Base-by-base conservation (phyloP, 2,329 filamentous ascomycete genomes). In the Pseudocercospora pini-densiflorae region DNA sequence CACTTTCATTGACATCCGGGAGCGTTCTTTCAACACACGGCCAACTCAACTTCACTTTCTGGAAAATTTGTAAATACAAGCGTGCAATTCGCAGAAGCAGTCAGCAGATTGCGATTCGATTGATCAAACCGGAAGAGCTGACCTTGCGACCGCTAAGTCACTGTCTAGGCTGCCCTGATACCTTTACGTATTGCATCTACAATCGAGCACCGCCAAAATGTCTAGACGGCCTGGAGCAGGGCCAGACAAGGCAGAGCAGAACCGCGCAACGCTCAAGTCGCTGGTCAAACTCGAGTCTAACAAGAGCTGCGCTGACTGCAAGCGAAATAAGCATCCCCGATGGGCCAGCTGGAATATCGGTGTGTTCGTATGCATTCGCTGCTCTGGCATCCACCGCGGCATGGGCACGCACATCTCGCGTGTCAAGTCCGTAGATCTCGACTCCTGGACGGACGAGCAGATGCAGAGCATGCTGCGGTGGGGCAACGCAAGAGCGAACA, bases 281-380 rank as follows among this genome's bases (percentile, higher is more conserved):
- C 87, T 99, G 73, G 85, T 98, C 79, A 99, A 98, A 83, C 84
- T 99, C 73, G 94, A 98, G 77, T 84, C 89, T 69, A 99, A 99
- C 84, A 99, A 99, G 85, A 89, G 92, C 78, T 99, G 95, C 85
- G 93, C 94, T 68, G 95, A 99, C 81, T 99, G 95, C 88, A 99
- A 99, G 86, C 90, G 91, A 79, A 99, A 98, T 85, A 99, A 98
- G 81, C 95, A 97, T 83, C 95, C 95, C 68, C 88, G 95, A 91
- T 99, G 95, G 95, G 95, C 95, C 33, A 97, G 93, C 78, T 99
- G 95, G 95, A 99, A 99, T 79, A 83, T 99, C 62, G 95, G 95
- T 74, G 89, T 99, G 77, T 99, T 99, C 79, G 85, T 99, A 77
- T 99, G 95, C 85, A 99, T 99, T 79, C 84, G 84, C 78, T 99